Conservation (phyloP, 495 filamentous ascomycete genomes). For the Penicillium subrubescens region DNA sequence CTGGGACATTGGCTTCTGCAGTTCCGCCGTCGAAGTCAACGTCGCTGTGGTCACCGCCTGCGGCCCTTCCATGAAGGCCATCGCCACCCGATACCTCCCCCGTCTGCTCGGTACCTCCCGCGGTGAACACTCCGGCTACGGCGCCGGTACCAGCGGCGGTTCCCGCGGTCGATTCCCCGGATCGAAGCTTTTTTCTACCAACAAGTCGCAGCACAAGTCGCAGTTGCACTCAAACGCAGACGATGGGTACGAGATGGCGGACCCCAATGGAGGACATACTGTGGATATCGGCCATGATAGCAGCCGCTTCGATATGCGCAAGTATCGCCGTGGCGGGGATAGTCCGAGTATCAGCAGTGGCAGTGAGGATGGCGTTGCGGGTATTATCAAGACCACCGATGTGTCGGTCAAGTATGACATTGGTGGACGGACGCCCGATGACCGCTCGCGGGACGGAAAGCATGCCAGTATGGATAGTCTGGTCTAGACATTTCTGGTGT, state of each 20-base stretch:
- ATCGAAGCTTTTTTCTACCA: slow-evolving; percentile 15
- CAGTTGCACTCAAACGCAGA: slow-evolving; percentile 19
- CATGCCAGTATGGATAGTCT: slow-evolving; percentile 29
- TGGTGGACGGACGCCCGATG: slow-evolving; percentile 1
- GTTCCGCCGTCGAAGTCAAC: slow-evolving; percentile 56
- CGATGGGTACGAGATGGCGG: slow-evolving; percentile 26
- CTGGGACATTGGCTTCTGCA: slow-evolving; percentile 50
- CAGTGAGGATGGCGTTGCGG: slow-evolving; percentile 19
- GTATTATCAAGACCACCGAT: slow-evolving; percentile 31
- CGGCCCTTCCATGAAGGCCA: slow-evolving; percentile 32
- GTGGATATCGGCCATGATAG: slow-evolving; percentile 7
- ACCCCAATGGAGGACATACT: slow-evolving; percentile 12
- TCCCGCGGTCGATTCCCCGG: slow-evolving; percentile 13
- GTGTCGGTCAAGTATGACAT: slow-evolving; percentile 26
- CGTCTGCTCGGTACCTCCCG: slow-evolving; percentile 22
- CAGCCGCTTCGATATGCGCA: slow-evolving; percentile 24
- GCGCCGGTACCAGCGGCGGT: slow-evolving; percentile 16
- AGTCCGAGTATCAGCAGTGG: slow-evolving; percentile 23
- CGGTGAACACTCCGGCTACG: slow-evolving; percentile 14
- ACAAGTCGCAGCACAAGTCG: slow-evolving; percentile 19
- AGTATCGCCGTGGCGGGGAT: slow-evolving; percentile 25
- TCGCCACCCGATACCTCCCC: slow-evolving; percentile 22
- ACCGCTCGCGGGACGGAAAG: slow-evolving; percentile 16
- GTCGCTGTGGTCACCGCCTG: slow-evolving; percentile 56
- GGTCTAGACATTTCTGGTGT: slow-evolving; percentile 12